A percentile compares a stretch with the other conserved stretches of the same genome.
phyloP scores from a whole-genome alignment of 2,329 filamentous ascomycete species.

The Herpotrichia juniperi region DNA sequence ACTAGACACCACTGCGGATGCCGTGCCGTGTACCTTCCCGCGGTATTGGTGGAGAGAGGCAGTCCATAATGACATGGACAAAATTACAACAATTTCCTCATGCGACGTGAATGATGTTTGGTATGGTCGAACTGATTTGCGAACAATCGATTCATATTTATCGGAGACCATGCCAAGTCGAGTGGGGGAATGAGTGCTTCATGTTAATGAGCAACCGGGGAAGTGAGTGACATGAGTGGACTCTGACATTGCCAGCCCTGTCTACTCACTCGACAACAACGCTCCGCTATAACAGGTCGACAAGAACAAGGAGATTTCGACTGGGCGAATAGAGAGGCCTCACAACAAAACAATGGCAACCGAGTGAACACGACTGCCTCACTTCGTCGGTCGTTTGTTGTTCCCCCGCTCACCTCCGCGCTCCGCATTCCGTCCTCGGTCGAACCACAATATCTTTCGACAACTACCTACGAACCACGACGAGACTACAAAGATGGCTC shows the following conservation, averaged over 20 bases:
- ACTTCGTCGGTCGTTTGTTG: constrained; percentile 7
- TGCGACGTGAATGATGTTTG: no score
- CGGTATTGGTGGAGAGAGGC: background rate
- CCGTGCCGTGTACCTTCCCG: background rate
- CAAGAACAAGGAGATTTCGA: constrained; percentile 5
- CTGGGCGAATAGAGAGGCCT: constrained; percentile 19
- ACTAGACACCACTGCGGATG: constrained; percentile 1
- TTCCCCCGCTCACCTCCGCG: background rate
- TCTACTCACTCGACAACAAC: constrained; percentile 16
- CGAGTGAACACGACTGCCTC: constrained; percentile 12
- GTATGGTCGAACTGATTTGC: background rate
- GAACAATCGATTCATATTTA: background rate
- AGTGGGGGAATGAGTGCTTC: constrained; percentile 23
- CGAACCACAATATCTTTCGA: background rate
- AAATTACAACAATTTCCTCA: background rate
- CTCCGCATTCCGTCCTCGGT: constrained; percentile 4
- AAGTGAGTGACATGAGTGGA: constrained; percentile 24
- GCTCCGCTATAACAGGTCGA: constrained; percentile 12
- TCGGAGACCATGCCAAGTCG: background rate
- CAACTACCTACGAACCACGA: background rate
- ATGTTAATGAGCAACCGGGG: constrained; percentile 16
- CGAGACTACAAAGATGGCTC: constrained; percentile 48
- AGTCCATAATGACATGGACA: background rate
- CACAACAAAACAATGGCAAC: constrained; percentile 21
- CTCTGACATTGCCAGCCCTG: constrained; percentile 12